phyloP scores from a whole-genome alignment of 2,329 filamentous ascomycete species.

The Cordyceps sp. region DNA sequence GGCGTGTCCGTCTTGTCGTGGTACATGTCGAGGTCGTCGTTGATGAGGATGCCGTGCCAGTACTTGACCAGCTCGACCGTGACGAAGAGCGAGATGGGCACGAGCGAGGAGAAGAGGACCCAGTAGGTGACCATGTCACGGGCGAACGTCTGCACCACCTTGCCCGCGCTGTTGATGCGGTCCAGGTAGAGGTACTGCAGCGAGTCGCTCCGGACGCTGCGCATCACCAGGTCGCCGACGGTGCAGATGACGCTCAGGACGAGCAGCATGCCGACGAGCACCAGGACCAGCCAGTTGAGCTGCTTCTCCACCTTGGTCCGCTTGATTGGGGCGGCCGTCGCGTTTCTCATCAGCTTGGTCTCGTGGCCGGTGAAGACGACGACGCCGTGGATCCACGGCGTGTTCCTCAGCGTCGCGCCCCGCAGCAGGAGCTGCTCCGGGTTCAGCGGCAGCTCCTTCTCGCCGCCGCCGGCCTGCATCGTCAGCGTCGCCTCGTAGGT shows the following conservation, averaged over 20 bases:
- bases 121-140: slow-evolving; percentile 95
- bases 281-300: slow-evolving; percentile 84
- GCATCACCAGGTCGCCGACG: slow-evolving; percentile 72
- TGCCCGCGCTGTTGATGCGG: slow-evolving; percentile 32
- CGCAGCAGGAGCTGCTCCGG: slow-evolving; percentile 87
- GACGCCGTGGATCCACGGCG: slow-evolving; percentile 88
- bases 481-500: slow-evolving; percentile 95
- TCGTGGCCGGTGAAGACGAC: slow-evolving; percentile 92
- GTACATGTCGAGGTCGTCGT: slow-evolving; percentile 95
- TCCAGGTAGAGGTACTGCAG: slow-evolving; percentile 60
- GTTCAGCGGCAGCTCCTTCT: slow-evolving; percentile 78
- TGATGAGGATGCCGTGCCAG: slow-evolving; percentile 93
- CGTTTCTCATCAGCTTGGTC: slow-evolving; percentile 97
- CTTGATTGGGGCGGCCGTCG: slow-evolving; percentile 93
- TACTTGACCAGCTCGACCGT: slow-evolving; percentile 97
- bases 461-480: slow-evolving; percentile 74
- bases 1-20: slow-evolving; percentile 91
- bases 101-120: slow-evolving; percentile 91
- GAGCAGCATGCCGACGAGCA: slow-evolving; percentile 73
- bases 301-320: slow-evolving; percentile 88
- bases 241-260: slow-evolving; percentile 78
- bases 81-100: slow-evolving; percentile 95
- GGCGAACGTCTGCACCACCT: slow-evolving; percentile 65
- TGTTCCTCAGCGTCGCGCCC: slow-evolving; percentile 88
- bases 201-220: slow-evolving; percentile 42